Base-by-base conservation (phyloP, 768 basidiomycete species). In the Lyophyllum decastes region DNA sequence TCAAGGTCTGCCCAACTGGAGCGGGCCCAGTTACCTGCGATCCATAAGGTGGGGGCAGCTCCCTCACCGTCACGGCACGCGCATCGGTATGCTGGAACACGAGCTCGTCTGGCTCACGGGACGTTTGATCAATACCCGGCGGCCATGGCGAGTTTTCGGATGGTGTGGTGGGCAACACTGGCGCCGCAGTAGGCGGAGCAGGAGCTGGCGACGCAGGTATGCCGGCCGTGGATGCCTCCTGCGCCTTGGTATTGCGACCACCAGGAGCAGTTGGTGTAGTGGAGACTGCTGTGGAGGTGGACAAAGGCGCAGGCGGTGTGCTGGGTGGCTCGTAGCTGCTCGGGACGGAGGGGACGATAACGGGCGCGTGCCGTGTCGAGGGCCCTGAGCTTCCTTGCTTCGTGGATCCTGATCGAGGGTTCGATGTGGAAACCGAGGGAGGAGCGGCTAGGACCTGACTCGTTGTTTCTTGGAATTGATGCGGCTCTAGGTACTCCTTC, bases 81-180 rank as follows among this genome's bases (percentile, higher is more conserved):
- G 70, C 72, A 53, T 76, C 75, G 25, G 68, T 64, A 50, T 76
- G 74, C 58, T 76, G 75, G 45, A 70, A 68, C 57, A 74, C 66
- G 48, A 73, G 66, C 49, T 72, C 72, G 14, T 33, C 46, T 25
- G 47, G 45, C 16, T 27, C 54, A 17, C 43, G 27, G 3, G 50
- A 38, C 2, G n/a, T 44, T 16, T 43, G 41, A 12, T 50, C 38
- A 35, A 33, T 21, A 25, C 49, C 47, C 30, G 38, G 49, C 34
- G 38, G 60, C 61, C 27, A 25, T 49, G 34, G 59, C 55, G 27
- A 64, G 55, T 59, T 58, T 48, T 43, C 59, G 49, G 16, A 54
- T 25, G 25, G 52, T 2, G 2, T 38, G 3, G 52, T 33, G 14
- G 35, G 14, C 11, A 38, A 16, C 11, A 38, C 3, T 22, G 52